Percentiles rank a stretch among this genome's conserved stretches.
Conservation (phyloP, 2,329 filamentous ascomycete genomes). For the Thermochaetoides dissita region DNA sequence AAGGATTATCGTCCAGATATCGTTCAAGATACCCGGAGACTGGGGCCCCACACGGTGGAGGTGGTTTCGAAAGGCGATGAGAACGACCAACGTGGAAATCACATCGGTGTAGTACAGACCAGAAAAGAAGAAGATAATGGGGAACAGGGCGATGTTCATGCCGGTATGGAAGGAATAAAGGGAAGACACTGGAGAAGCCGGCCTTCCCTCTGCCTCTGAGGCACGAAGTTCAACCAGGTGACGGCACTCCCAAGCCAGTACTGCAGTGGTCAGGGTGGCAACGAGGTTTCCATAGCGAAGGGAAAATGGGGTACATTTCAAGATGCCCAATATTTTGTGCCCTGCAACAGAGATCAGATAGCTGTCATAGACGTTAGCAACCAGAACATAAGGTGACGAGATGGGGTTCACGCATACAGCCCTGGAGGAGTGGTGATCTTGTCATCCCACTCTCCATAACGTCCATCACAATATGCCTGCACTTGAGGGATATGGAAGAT, state of each 20-base stretch:
- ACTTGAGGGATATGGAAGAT: conserved; percentile 85
- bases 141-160: conserved; percentile 72
- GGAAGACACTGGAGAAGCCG: conserved; percentile 7
- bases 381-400: too few species aligned
- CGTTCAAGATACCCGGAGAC: conserved; percentile 23
- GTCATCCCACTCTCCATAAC: conserved; percentile 73
- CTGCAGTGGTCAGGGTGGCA: conserved; percentile 27
- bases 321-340: conserved; percentile 19
- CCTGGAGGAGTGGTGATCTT: conserved; percentile 96
- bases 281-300: conserved; percentile 37
- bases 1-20: conserved; percentile 33
- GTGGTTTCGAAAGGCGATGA: conserved; percentile 52
- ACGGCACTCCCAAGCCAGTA: conserved; percentile 37
- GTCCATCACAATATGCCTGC: conserved; percentile 66
- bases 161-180: conserved; percentile 45
- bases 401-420: conserved; percentile 36
- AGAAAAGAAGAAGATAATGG: conserved; percentile 89
- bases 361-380: conserved; percentile 17
- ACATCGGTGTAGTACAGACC: conserved; percentile 92
- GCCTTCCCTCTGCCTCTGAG: conserved; percentile 14
- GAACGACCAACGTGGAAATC: conserved; percentile 60
- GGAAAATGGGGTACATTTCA: conserved; percentile 25
- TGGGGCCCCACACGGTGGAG: conserved; percentile 28
- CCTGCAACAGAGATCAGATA: conserved; percentile 33
- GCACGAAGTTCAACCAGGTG: conserved; percentile 34